Conservation (phyloP, 176 grass and related monocot species). For the Otatea glauca region DNA sequence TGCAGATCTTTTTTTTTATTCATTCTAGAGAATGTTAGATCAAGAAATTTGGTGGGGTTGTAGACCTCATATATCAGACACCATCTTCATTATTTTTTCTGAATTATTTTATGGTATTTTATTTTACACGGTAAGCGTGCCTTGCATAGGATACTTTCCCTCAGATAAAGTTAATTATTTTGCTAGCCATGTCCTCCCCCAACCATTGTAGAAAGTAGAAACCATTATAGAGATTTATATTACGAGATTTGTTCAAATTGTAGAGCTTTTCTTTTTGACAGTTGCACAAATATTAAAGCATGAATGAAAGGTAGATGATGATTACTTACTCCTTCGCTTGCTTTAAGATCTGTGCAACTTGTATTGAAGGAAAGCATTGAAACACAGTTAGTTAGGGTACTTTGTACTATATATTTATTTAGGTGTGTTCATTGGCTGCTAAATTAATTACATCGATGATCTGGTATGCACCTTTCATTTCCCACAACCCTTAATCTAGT, state of each 20-base stretch:
- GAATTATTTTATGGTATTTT: background rate
- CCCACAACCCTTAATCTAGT: background rate
- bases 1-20: background rate
- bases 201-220: background rate
- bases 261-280: background rate
- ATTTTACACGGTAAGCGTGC: background rate
- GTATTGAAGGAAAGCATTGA: too few species aligned
- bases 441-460: background rate
- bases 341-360: too few species aligned
- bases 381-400: too few species aligned
- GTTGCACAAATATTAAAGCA: too few species aligned
- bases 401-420: background rate
- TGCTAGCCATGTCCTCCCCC: too few species aligned
- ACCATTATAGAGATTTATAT: background rate
- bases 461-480: background rate
- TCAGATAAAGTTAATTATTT: too few species aligned
- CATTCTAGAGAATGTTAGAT: constrained; percentile 23
- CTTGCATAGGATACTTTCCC: too few species aligned
- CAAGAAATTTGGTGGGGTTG: background rate
- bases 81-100: constrained; percentile 2
- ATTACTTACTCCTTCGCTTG: too few species aligned
- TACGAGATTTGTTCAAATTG: background rate
- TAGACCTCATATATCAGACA: background rate
- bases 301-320: too few species aligned
- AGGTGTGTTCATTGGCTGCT: background rate